Evolutionary conservation across 2,329 filamentous ascomycete genomes (phyloP).

Genomic region (Fusarium fujikuroi): DNA sequence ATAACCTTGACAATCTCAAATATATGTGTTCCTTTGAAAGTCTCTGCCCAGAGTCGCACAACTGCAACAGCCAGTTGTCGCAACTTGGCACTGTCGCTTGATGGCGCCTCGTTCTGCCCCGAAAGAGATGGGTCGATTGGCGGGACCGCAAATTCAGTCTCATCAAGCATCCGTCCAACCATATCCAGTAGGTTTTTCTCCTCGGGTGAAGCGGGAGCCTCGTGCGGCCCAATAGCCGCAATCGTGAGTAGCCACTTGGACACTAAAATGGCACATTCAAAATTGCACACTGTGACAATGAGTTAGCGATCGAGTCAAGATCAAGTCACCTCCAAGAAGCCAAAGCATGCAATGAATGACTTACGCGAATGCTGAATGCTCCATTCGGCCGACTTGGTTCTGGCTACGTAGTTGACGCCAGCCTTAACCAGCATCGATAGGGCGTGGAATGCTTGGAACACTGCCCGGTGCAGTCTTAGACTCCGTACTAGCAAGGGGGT

Average conservation of each 20-base stretch:
- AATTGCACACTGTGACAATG: slow-evolving; percentile 61
- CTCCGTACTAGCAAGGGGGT: slow-evolving; percentile 69
- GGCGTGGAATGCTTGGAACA: slow-evolving; percentile 75
- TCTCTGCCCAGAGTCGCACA: slow-evolving; percentile 69
- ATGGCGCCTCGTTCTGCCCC: slow-evolving; percentile 56
- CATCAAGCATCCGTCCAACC: slow-evolving; percentile 68
- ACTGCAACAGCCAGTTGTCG: slow-evolving; percentile 68
- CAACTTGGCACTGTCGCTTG: slow-evolving; percentile 62
- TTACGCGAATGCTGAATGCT: slow-evolving; percentile 70
- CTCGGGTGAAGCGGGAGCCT: slow-evolving; percentile 61
- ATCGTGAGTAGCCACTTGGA: slow-evolving; percentile 71
- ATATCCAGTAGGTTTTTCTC: slow-evolving; percentile 66
- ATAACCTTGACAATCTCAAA: slow-evolving; percentile 70
- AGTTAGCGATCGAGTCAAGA: slow-evolving; percentile 30
- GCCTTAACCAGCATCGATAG: slow-evolving; percentile 73
- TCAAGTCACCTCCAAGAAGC: neutral
- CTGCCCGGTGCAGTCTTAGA: slow-evolving; percentile 68
- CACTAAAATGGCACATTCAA: slow-evolving; percentile 69
- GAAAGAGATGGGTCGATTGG: slow-evolving; percentile 66
- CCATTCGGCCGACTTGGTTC: slow-evolving; percentile 70
- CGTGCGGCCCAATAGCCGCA: slow-evolving; percentile 60
- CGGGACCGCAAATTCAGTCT: slow-evolving; percentile 69
- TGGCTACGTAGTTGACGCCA: slow-evolving; percentile 70
- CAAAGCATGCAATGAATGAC: slow-evolving; percentile 45
- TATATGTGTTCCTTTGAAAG: slow-evolving; percentile 70